Evolutionary conservation across 2,329 filamentous ascomycete genomes (phyloP).

Genomic region (Didymellaceae sp.): DNA sequence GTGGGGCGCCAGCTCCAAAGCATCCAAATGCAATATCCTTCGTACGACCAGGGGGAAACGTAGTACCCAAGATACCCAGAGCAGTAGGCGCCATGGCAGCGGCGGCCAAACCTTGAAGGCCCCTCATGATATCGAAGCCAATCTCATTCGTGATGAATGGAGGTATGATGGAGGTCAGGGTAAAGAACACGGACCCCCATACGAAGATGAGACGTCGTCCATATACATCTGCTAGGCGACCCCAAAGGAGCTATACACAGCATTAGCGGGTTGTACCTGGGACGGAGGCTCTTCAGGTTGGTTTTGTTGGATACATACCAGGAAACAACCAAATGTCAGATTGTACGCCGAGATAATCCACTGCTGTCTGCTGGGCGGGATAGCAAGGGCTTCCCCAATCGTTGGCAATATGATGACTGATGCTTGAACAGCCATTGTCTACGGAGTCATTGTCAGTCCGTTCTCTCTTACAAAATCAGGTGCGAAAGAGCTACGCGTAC

Average conservation of each 20-base stretch:
- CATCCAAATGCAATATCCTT: slow-evolving; percentile 71
- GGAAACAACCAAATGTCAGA: slow-evolving; percentile 70
- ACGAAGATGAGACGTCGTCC: slow-evolving; percentile 71
- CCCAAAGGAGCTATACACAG: slow-evolving; percentile 62
- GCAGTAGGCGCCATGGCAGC: slow-evolving; percentile 75
- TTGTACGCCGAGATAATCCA: slow-evolving; percentile 73
- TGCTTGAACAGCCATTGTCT: slow-evolving; percentile 64
- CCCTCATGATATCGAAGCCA: slow-evolving; percentile 70
- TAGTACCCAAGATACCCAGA: slow-evolving; percentile 72
- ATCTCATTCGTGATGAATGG: slow-evolving; percentile 72
- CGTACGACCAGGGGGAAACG: slow-evolving; percentile 70
- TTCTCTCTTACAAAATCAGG: neutral
- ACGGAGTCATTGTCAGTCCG: neutral
- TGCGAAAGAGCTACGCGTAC: slow-evolving; percentile 33
- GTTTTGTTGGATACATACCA: slow-evolving; percentile 40
- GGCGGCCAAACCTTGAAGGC: slow-evolving; percentile 70
- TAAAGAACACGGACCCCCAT: slow-evolving; percentile 68
- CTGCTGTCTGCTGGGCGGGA: slow-evolving; percentile 66
- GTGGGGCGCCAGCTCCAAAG: slow-evolving; percentile 64
- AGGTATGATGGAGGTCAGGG: slow-evolving; percentile 63
- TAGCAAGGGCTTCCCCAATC: slow-evolving; percentile 63
- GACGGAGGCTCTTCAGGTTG: too few species aligned
- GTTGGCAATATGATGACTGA: slow-evolving; percentile 68
- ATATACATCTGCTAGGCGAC: slow-evolving; percentile 70
- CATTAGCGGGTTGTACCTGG: neutral